A percentile compares a stretch with the other conserved stretches of the same genome.
These are phyloP conservation scores for Diaporthe humulicola DNA, from an alignment of 2,329 filamentous ascomycete species.

Conservation along the genomic window DNA sequence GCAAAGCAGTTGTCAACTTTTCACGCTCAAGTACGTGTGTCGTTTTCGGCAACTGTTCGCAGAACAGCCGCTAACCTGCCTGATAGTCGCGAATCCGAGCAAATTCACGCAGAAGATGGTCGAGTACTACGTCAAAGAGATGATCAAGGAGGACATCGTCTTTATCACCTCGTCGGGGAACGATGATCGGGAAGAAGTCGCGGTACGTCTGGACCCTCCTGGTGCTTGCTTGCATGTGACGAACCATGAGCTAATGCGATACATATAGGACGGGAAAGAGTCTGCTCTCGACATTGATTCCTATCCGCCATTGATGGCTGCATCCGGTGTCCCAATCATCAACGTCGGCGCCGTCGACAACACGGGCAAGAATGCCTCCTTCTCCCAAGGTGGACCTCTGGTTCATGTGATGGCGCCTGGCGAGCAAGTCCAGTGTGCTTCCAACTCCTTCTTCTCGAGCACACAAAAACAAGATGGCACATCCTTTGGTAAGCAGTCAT, in stretches of 20 bases:
- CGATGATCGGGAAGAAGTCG: conserved; percentile 23
- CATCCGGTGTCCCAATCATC: neutral
- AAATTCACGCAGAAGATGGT: conserved; percentile 16
- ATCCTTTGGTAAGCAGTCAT: conserved; percentile 20
- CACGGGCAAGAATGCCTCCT: conserved; percentile 17
- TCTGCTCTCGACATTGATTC: neutral
- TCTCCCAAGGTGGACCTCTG: conserved; percentile 13
- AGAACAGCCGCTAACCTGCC: neutral
- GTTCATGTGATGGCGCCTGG: conserved; percentile 28
- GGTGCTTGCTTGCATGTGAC: neutral
- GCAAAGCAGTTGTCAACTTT: conserved; percentile 19
- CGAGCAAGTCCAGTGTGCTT: conserved; percentile 2
- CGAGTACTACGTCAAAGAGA: neutral
- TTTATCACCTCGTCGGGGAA: conserved; percentile 7
- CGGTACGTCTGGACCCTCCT: neutral
- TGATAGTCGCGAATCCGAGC: neutral
- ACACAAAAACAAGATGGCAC: conserved; percentile 27
- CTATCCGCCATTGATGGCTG: conserved; percentile 13
- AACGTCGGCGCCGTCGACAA: conserved; percentile 27
- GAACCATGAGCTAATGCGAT: neutral
- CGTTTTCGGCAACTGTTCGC: accelerated
- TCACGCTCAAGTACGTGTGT: neutral
- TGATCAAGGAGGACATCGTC: conserved; percentile 14
- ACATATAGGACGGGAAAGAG: neutral
- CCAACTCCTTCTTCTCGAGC: neutral